phyloP scores from a whole-genome alignment of 192 early-diverging fungal genomes.

The Dimargaris verticillata region DNA sequence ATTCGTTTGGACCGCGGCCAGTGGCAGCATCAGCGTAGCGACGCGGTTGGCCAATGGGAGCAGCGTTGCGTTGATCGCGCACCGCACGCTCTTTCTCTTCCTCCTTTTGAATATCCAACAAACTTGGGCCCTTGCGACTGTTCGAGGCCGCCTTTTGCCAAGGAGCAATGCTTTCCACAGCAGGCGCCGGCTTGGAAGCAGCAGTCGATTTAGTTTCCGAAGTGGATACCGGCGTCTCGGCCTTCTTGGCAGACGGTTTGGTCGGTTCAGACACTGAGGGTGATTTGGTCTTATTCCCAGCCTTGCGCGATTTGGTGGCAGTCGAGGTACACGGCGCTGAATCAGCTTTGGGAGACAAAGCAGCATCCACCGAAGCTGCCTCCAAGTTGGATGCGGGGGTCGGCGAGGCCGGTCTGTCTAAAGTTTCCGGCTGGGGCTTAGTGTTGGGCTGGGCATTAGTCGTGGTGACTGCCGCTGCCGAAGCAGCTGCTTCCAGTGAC shows the following conservation, averaged over 20 bases:
- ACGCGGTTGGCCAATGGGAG: slow-evolving; percentile 11
- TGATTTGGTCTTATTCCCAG: too few species aligned
- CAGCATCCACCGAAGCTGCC: too few species aligned
- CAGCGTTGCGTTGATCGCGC: slow-evolving; percentile 15
- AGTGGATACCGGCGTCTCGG: neutral
- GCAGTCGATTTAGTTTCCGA: neutral
- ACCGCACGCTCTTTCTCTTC: slow-evolving; percentile 21
- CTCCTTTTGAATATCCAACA: slow-evolving; percentile 31
- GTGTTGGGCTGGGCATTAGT: neutral
- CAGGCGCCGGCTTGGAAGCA: neutral
- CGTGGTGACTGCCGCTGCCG: neutral
- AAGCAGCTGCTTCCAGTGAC: neutral
- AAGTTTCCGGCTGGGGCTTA: neutral
- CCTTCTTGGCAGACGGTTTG: neutral
- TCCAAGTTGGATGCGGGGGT: too few species aligned
- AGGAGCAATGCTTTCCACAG: slow-evolving; percentile 4
- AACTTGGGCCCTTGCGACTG: neutral
- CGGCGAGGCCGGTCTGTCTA: too few species aligned
- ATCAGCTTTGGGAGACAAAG: too few species aligned
- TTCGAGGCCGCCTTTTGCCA: neutral
- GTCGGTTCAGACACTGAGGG: neutral
- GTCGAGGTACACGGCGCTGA: too few species aligned
- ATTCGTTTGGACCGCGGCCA: neutral
- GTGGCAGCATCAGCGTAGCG: slow-evolving; percentile 20
- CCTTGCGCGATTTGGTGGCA: too few species aligned